A percentile compares a stretch with the other conserved stretches of the same genome.
phyloP scores from a whole-genome alignment of 345 rosid species.

The Excoecaria agallocha region DNA sequence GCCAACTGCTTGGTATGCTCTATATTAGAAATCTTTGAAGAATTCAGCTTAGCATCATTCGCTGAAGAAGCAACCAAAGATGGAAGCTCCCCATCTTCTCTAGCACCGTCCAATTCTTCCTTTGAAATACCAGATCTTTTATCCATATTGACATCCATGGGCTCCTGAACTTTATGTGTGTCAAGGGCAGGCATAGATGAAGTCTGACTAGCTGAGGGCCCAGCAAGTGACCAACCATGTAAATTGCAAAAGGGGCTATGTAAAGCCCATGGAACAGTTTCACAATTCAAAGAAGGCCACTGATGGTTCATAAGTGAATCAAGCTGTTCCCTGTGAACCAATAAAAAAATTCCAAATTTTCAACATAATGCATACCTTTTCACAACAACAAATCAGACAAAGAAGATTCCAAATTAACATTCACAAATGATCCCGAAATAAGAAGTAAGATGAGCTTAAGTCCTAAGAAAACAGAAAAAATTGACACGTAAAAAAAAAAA shows the following conservation, averaged over 20 bases:
- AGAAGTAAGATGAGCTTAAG: slow-evolving; percentile 13
- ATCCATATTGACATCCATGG: slow-evolving; percentile 51
- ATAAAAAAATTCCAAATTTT: slow-evolving; percentile 45
- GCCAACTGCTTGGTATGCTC: slow-evolving; percentile 70
- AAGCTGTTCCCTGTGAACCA: slow-evolving; percentile 94
- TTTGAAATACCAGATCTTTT: slow-evolving; percentile 55
- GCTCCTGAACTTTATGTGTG: slow-evolving; percentile 52
- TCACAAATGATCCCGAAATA: slow-evolving; percentile 9
- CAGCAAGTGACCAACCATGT: slow-evolving; percentile 62
- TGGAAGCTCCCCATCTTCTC: slow-evolving; percentile 99
- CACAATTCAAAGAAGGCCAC: slow-evolving; percentile 65
- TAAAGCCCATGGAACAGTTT: slow-evolving; percentile 72
- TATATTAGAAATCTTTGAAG: slow-evolving; percentile 41
- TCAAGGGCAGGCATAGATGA: slow-evolving; percentile 38
- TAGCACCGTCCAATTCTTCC: slow-evolving; percentile 57
- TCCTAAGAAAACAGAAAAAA: slow-evolving; percentile 12
- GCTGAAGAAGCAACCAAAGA: slow-evolving; percentile 49
- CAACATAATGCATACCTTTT: slow-evolving; percentile 27
- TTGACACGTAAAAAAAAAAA: background rate
- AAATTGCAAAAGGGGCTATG: slow-evolving; percentile 68
- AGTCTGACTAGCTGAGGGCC: slow-evolving; percentile 38
- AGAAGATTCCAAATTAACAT: slow-evolving; percentile 4
- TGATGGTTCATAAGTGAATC: slow-evolving; percentile 71
- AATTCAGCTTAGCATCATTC: slow-evolving; percentile 37
- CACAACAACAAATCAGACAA: slow-evolving; percentile 24